These are phyloP conservation scores for Colletotrichum eleusines DNA, from an alignment of 2,329 filamentous ascomycete species.

Conservation along the genomic window DNA sequence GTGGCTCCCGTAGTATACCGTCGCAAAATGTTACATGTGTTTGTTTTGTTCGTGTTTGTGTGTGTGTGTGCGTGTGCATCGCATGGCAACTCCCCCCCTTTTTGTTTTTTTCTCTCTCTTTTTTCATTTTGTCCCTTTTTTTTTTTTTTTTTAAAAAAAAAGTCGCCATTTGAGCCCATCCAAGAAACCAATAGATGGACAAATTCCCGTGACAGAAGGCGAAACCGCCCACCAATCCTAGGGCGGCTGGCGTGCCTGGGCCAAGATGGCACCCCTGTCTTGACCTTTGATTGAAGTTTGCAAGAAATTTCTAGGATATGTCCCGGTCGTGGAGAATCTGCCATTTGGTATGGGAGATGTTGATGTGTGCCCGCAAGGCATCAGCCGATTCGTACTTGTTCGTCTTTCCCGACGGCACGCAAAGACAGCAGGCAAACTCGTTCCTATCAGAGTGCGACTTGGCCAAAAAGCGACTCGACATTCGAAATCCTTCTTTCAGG, in stretches of 20 bases:
- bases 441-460: conserved; percentile 54
- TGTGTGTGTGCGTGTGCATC: not conserved
- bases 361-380: conserved; percentile 52
- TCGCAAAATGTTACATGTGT: not conserved
- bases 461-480: conserved; percentile 55
- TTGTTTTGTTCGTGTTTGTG: not conserved
- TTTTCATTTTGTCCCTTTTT: not conserved
- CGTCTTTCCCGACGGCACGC: conserved; percentile 52
- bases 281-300: not conserved
- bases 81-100: too few relatives aligned
- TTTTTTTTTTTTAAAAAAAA: too few relatives aligned
- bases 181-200: not conserved
- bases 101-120: not conserved
- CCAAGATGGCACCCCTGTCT: not conserved
- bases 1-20: not conserved
- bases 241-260: not conserved
- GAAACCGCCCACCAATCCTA: not conserved
- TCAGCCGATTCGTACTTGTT: conserved; percentile 50
- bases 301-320: conserved; percentile 10
- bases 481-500: conserved; percentile 55
- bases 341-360: conserved; percentile 55
- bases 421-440: conserved; percentile 55
- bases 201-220: not conserved
- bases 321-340: conserved; percentile 55
- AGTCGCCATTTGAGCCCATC: not conserved